Evolutionary conservation across 768 basidiomycete species (phyloP), one percentile per base, ranked within the genome.

Genomic region (Candolleomyces aberdarensis): DNA sequence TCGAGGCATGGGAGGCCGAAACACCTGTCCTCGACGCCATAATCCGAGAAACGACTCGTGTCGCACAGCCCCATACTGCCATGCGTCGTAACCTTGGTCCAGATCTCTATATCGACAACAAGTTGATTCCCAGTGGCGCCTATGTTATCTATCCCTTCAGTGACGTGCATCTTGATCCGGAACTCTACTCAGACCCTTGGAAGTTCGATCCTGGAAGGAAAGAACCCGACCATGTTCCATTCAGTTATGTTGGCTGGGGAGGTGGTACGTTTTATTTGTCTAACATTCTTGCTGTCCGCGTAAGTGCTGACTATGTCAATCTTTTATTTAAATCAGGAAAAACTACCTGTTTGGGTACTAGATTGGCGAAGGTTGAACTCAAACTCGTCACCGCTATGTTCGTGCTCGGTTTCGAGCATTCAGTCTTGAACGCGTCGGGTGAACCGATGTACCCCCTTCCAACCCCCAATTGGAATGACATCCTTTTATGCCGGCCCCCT

Each of bases 71-170:
- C 47, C 89, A 91, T 72, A 83, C 84, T 0, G 90, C 90, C 60
- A 90, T 91, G 88, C 83, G 91, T 69, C 83, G 87, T 62, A 91
- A 92, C 70, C 74, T 90, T 60, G 90, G 89, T 17, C 87, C 87
- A 65, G 86, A 88, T 60, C 73, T 85, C 40, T 79, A 85, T 66
- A 86, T 92, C 65, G 83, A 86, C 73, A 83, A 83, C 62, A 88
- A 86, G 72, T 74, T 80, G 43, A 82, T 92, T 32, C 88, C 88
- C 36, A 85, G 86, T 20, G 90, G 89, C 59, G 83, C 88, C 57
- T 91, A 88, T 68, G 83, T 90, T 52, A 79, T 91, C 48, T 92
- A 91, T 74, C 90, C 89, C 48, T 91, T 91, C 72, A 88, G 86
- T 70, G 87, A 88, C 68, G 85, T 91, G 47, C 90, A 92, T 74